Conservation (phyloP, 805 yeast genomes). For the Kuraishia molischiana region DNA sequence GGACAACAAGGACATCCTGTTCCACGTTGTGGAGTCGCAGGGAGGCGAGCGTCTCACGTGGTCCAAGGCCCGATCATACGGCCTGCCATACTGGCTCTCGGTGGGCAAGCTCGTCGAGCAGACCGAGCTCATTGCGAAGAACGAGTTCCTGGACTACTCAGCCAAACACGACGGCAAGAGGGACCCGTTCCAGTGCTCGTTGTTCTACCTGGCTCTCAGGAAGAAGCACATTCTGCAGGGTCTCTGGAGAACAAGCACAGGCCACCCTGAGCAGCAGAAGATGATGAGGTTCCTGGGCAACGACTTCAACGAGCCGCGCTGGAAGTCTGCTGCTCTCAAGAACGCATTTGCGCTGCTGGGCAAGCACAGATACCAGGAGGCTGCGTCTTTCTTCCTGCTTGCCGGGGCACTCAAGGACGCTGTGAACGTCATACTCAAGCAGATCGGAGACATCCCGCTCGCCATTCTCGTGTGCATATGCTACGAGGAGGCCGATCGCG, state of each 20-base stretch:
- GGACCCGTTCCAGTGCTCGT: conserved; percentile 68
- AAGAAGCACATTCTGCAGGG: conserved; percentile 72
- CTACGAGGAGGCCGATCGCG: conserved; percentile 50
- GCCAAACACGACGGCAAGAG: conserved; percentile 31
- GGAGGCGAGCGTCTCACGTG: conserved; percentile 41
- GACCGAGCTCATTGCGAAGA: conserved; percentile 63
- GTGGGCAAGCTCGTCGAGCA: conserved; percentile 33
- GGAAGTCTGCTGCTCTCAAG: conserved; percentile 85
- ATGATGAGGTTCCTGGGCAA: conserved; percentile 69
- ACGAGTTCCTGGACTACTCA: conserved; percentile 40
- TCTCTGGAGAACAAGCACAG: conserved; percentile 70
- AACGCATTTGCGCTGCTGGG: conserved; percentile 88
- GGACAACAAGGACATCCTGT: conserved; percentile 59
- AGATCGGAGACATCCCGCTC: conserved; percentile 57
- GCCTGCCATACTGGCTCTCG: conserved; percentile 65
- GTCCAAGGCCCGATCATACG: conserved; percentile 48
- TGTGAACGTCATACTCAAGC: conserved; percentile 59
- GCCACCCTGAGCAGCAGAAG: conserved; percentile 75
- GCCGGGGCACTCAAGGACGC: conserved; percentile 73
- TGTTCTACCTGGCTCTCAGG: conserved; percentile 68
- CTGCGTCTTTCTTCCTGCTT: conserved; percentile 80
- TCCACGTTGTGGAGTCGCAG: conserved; percentile 36
- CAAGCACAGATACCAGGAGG: conserved; percentile 78
- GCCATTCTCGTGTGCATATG: conserved; percentile 79
- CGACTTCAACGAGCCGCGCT: conserved; percentile 65